Percentiles rank a stretch among this genome's conserved stretches.
Evolutionary conservation across 257 asterid species (phyloP).

Genomic region (Nicotiana benthamiana): DNA sequence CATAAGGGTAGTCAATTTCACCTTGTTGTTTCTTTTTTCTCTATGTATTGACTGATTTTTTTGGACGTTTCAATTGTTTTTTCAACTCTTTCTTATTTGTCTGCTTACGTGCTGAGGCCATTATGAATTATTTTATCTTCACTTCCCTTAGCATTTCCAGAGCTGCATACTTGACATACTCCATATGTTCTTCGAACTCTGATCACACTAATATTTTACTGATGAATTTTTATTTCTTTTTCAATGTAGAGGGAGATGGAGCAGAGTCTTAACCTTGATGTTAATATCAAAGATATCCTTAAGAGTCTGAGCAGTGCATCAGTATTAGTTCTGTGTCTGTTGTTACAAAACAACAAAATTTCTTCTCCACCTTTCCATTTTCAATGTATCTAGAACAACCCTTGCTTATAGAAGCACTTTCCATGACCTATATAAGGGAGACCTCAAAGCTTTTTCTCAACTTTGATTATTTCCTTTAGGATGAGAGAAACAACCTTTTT

Average conservation of each 20-base stretch:
- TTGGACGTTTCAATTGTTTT: not conserved
- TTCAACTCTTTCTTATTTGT: not conserved
- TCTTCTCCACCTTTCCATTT: not conserved
- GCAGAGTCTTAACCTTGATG: conserved; percentile 80
- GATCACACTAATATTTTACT: not conserved
- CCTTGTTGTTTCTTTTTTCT: not conserved
- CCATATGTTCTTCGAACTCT: not conserved
- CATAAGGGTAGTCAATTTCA: not conserved
- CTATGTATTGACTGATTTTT: not conserved
- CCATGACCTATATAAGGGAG: not conserved
- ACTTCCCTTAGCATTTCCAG: not conserved
- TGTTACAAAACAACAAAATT: not conserved
- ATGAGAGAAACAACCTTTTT: not conserved
- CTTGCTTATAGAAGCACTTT: not conserved
- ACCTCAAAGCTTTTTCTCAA: not conserved
- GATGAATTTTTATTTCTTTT: conserved; percentile 13
- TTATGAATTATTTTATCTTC: not conserved
- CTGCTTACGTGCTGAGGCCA: not conserved
- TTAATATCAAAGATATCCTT: conserved; percentile 79
- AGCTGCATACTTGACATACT: not conserved
- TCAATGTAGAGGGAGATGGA: conserved; percentile 76
- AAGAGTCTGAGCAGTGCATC: not conserved
- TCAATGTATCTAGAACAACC: not conserved
- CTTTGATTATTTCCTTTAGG: not conserved
- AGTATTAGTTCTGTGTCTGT: not conserved